These are phyloP conservation scores for Colletotrichum kahawae DNA, from an alignment of 2,329 filamentous ascomycete species.

Conservation along the genomic window DNA sequence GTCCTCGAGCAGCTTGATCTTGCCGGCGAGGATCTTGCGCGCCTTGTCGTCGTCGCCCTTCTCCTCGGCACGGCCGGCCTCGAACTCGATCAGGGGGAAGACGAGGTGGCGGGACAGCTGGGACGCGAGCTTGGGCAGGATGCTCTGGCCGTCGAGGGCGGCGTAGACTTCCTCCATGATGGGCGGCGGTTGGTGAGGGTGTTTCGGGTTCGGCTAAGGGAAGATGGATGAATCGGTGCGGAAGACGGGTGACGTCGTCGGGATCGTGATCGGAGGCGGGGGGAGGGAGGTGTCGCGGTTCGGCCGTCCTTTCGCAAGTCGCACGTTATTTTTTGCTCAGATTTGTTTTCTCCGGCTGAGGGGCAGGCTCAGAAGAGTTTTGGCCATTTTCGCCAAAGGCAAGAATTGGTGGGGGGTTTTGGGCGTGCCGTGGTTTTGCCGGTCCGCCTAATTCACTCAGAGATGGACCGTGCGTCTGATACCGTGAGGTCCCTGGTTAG, in stretches of 20 bases:
- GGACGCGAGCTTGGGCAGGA: conserved; percentile 87
- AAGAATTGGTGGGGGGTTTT: conserved; percentile 24
- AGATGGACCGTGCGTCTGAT: not conserved
- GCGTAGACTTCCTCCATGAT: conserved; percentile 25
- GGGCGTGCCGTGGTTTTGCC: conserved; percentile 21
- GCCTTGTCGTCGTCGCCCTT: conserved; percentile 63
- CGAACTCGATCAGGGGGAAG: conserved; percentile 95
- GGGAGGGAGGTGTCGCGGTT: conserved; percentile 1
- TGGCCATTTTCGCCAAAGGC: conserved; percentile 24
- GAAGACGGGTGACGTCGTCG: not conserved
- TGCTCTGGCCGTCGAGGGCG: conserved; percentile 41
- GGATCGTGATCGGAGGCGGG: conserved; percentile 29
- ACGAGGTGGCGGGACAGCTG: conserved; percentile 96
- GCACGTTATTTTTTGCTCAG: conserved; percentile 1
- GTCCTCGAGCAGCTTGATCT: conserved; percentile 92
- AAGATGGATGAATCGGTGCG: not conserved
- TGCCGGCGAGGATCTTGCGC: conserved; percentile 79
- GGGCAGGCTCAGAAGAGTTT: conserved; percentile 22
- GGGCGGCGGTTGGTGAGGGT: conserved; percentile 1
- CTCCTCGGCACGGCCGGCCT: conserved; percentile 81
- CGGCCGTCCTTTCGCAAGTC: conserved; percentile 10
- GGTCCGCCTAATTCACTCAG: conserved; percentile 5
- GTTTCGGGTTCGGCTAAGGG: not conserved
- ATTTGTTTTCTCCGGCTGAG: conserved; percentile 17
- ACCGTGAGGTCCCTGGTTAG: not conserved